Evolutionary conservation across 305 asterid genomes (phyloP).

Genomic region (Fraxinus floribunda): DNA sequence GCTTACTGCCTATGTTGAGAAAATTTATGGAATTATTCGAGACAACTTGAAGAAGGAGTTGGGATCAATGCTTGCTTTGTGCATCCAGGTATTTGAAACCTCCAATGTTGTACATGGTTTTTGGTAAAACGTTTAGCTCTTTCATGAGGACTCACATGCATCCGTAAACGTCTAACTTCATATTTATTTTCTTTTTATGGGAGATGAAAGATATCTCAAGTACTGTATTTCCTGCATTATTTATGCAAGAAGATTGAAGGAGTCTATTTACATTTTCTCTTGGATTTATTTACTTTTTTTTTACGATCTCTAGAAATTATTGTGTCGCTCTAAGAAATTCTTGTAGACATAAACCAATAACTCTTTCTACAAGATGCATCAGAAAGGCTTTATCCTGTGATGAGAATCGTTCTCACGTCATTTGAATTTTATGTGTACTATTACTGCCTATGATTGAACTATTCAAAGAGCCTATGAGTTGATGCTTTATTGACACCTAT

Average conservation of each 20-base stretch:
- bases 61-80: conserved; percentile 64
- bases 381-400: background rate
- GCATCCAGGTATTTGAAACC: conserved; percentile 69
- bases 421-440: background rate
- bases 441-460: background rate
- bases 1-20: conserved; percentile 96
- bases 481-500: background rate
- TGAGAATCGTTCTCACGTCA: background rate
- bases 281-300: background rate
- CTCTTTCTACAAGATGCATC: background rate
- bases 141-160: background rate
- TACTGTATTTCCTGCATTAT: background rate
- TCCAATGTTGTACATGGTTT: background rate
- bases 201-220: background rate
- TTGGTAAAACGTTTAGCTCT: background rate
- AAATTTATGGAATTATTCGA: conserved; percentile 91
- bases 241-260: background rate
- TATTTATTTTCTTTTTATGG: background rate
- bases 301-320: background rate
- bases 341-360: background rate
- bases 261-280: background rate
- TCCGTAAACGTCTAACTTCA: background rate
- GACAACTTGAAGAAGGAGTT: conserved; percentile 91
- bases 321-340: background rate
- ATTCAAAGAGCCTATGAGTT: background rate